phyloP scores from a whole-genome alignment of 495 filamentous ascomycete species.

The Parachaetomium inaequale region DNA sequence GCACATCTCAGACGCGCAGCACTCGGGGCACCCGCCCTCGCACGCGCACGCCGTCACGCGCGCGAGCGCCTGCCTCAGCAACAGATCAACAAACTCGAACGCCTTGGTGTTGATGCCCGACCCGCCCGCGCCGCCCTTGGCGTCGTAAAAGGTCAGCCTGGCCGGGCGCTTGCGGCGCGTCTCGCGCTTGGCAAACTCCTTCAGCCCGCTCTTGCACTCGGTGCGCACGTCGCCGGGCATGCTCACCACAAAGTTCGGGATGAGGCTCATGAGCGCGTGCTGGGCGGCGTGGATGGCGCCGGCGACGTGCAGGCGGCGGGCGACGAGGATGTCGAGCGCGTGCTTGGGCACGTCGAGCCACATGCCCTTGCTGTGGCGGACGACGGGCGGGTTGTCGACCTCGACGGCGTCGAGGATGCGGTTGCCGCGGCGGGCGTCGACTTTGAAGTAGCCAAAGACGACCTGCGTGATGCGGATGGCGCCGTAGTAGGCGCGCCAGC shows the following conservation, averaged over 20 bases:
- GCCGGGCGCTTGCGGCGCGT: constrained; percentile 76
- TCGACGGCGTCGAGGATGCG: constrained; percentile 88
- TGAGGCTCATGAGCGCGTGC: constrained; percentile 79
- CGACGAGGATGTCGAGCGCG: constrained; percentile 74
- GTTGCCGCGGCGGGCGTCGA: constrained; percentile 66
- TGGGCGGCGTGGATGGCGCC: constrained; percentile 93
- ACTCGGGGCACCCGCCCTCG: constrained; percentile 79
- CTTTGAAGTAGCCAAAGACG: constrained; percentile 95
- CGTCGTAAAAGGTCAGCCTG: constrained; percentile 89
- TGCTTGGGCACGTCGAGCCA: constrained; percentile 86
- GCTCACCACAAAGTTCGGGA: constrained; percentile 85
- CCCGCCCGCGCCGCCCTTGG: constrained; percentile 79
- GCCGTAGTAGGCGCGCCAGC: constrained; percentile 72
- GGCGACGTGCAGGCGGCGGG: constrained; percentile 71
- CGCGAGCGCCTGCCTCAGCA: constrained; percentile 74
- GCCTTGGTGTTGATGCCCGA: constrained; percentile 86
- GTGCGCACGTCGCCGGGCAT: constrained; percentile 85
- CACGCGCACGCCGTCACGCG: constrained; percentile 69
- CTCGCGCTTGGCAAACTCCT: constrained; percentile 67
- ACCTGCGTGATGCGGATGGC: constrained; percentile 75
- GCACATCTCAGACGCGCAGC: constrained; percentile 78
- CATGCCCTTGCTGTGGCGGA: constrained; percentile 82
- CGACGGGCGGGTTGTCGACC: constrained; percentile 89
- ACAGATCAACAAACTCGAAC: constrained; percentile 81
- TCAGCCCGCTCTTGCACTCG: constrained; percentile 78